These are phyloP conservation scores for Adansonia rubrostipa DNA, from an alignment of 441 rosid genomes.

Conservation along the genomic window DNA sequence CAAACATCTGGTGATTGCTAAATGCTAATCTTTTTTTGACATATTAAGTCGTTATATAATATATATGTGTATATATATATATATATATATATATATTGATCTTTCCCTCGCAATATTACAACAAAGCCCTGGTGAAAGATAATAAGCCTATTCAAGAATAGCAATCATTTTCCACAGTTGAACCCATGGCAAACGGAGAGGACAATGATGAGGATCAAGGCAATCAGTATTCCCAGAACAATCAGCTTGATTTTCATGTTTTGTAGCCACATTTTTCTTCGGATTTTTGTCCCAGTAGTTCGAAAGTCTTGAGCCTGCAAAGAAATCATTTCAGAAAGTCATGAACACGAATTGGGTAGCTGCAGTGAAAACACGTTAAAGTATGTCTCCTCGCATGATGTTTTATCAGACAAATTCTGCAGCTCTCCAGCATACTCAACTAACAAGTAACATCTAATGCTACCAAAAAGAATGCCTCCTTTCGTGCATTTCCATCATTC, in stretches of 20 bases:
- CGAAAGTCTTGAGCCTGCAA: constrained; percentile 75
- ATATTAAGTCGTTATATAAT: background rate
- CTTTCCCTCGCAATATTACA: background rate
- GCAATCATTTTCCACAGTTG: constrained; percentile 41
- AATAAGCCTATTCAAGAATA: background rate
- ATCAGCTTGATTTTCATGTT: constrained; percentile 78
- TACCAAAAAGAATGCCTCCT: background rate
- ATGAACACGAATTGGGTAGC: background rate
- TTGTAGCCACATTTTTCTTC: constrained; percentile 83
- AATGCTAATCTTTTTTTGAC: background rate
- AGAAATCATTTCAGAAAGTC: background rate
- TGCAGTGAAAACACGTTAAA: background rate
- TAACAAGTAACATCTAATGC: background rate
- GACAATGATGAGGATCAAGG: constrained; percentile 72
- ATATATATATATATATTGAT: background rate
- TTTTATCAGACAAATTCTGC: background rate
- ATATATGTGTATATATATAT: background rate
- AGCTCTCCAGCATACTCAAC: background rate
- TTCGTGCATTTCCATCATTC: background rate
- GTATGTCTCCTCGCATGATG: background rate
- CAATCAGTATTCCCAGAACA: constrained; percentile 64
- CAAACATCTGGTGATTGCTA: constrained; percentile 1
- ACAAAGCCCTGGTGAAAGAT: background rate
- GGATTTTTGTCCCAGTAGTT: constrained; percentile 53
- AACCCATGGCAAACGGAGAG: constrained; percentile 71